A percentile compares a stretch with the other conserved stretches of the same genome.
phyloP scores from a whole-genome alignment of 2,329 filamentous ascomycete species.

The Aspergillus awamori region DNA sequence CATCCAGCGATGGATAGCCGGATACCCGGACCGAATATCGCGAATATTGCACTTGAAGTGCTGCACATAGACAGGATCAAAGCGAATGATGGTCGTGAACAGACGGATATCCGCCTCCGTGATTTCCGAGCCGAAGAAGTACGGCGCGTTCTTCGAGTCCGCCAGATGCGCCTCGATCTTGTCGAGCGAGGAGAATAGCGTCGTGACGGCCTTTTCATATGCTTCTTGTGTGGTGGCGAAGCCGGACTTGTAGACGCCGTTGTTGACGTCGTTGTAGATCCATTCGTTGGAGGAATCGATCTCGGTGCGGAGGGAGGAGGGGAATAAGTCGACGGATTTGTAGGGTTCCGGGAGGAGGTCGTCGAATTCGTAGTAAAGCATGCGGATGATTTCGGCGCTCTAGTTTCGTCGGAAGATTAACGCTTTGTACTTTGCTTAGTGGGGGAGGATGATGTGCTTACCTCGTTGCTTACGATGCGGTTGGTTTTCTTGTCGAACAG shows the following conservation, averaged over 20 bases:
- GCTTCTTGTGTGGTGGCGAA: conserved; percentile 83
- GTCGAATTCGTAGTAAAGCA: conserved; percentile 84
- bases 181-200: conserved; percentile 77
- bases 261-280: conserved; percentile 69
- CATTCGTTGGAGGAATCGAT: conserved; percentile 81
- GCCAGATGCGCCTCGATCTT: conserved; percentile 71
- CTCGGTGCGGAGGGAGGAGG: conserved; percentile 60
- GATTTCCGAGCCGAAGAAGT: conserved; percentile 72
- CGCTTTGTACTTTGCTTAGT: not conserved
- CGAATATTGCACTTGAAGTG: conserved; percentile 81
- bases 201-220: conserved; percentile 73
- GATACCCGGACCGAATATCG: conserved; percentile 83
- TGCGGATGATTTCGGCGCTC: conserved; percentile 85
- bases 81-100: conserved; percentile 71
- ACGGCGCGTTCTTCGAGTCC: conserved; percentile 55
- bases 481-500: conserved; percentile 71
- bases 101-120: conserved; percentile 84
- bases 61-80: conserved; percentile 80
- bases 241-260: conserved; percentile 63
- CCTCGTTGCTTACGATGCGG: conserved; percentile 88
- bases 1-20: conserved; percentile 78
- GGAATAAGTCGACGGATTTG: conserved; percentile 68
- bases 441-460: conserved; percentile 22
- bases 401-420: conserved; percentile 16
- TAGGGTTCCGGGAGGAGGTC: conserved; percentile 64